Evolutionary conservation across 164 flowering plant genomes (phyloP), one percentile per base, ranked within the genome.

Genomic region (Magnolia sinica): DNA sequence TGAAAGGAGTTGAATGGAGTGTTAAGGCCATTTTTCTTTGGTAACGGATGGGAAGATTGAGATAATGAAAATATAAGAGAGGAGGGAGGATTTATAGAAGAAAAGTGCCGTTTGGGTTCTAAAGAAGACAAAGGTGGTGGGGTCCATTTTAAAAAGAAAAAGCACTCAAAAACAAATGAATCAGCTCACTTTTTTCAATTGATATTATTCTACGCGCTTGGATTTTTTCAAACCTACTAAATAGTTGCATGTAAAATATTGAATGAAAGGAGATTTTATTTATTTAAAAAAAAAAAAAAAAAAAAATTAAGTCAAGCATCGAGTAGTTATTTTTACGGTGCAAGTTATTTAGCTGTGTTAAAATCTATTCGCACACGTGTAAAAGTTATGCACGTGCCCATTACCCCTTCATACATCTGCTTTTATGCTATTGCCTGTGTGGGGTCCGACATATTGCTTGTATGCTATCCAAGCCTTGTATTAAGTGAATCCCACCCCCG

Each of bases 1-100:
- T 85, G 74, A 91, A 89, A 72, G 92, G 86, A 73, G 91, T 79
- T 18, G 88, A 89, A 78, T 59, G 73, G 19, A 70, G 59, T 49
- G 73, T 70, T 70, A 70, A 50, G 73, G 73, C 78, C 96, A 91
- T 91, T 37, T 79, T 73, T 65, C 13, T 61, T 59, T 27, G 51
- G 71, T 18, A 67, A 20, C 67, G 63, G 45, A 37, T 37, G 7
- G 45, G 1, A 27, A 27, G 37, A 64, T 27, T 23, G 64, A 64
- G 63, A n/a, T 83, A 73, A 22, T 37, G 69, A 50, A 6, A 64
- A 65, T 37, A 63, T 19, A 7, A 64, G 14, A n/a, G 2, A 65
- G 65, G 45, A 61, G 24, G 68, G 65, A 45, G 52, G 61, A 83
- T 83, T 83, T 86, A 87, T 86, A 88, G 68, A 75, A 52, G 70